These are phyloP conservation scores for Kernera saxatilis DNA, from an alignment of 345 rosid genomes.

Conservation along the genomic window DNA sequence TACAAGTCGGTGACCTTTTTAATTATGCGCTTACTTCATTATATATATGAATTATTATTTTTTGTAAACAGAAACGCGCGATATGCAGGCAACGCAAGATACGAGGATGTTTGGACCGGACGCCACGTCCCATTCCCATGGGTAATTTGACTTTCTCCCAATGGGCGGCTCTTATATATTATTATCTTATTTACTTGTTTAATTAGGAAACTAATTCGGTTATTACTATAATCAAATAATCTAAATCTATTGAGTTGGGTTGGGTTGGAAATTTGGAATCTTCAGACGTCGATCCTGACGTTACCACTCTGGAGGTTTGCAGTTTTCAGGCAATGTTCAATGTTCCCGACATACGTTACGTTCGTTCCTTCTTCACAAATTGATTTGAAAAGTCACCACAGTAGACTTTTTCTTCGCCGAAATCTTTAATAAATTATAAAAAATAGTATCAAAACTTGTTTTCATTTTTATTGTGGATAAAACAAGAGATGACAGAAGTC, in stretches of 20 bases:
- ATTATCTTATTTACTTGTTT: background rate
- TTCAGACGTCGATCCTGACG: constrained; percentile 16
- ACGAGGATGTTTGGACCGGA: constrained; percentile 13
- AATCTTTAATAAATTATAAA: background rate
- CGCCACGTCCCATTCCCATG: constrained; percentile 12
- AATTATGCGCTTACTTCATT: background rate
- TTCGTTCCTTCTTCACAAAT: background rate
- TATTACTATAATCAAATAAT: background rate
- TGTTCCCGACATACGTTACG: background rate
- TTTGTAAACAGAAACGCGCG: background rate
- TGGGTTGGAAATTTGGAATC: background rate
- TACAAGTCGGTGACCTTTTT: constrained; percentile 17
- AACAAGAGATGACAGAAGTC: background rate
- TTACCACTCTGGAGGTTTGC: background rate
- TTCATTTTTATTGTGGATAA: background rate
- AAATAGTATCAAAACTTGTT: background rate
- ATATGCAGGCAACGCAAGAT: background rate
- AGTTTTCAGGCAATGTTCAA: constrained; percentile 10
- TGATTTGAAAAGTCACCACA: background rate
- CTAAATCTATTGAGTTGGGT: background rate
- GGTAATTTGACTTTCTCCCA: constrained; percentile 17
- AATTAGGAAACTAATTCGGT: background rate
- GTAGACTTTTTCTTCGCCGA: background rate
- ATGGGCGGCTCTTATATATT: constrained; percentile 5
- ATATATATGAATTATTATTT: background rate